Evolutionary conservation across 176 grass and related monocot genomes (phyloP).

Genomic region (Thinopyrum elongatum): DNA sequence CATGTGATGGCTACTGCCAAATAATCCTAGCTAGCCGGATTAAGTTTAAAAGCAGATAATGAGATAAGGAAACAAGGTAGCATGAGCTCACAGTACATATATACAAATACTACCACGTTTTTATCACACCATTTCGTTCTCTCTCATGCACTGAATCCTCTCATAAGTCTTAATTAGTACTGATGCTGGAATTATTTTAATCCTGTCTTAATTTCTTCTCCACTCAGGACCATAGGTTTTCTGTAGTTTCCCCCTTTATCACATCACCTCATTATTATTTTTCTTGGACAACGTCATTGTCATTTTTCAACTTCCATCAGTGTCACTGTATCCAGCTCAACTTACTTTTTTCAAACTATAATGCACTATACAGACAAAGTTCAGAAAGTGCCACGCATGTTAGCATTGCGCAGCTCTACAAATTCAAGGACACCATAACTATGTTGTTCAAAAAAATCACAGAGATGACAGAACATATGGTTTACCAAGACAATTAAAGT

Average conservation of each 20-base stretch:
- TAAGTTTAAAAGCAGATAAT: background rate
- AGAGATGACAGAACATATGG: background rate
- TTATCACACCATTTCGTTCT: background rate
- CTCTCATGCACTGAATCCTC: background rate
- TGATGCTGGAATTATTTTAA: background rate
- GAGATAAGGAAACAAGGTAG: background rate
- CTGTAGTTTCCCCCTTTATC: background rate
- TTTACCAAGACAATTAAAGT: background rate
- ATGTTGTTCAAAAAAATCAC: background rate
- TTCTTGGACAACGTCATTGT: background rate
- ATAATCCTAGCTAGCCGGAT: constrained; percentile 1
- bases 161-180: background rate
- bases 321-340: background rate
- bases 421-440: background rate
- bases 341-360: background rate
- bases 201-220: background rate
- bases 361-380: background rate
- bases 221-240: background rate
- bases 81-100: background rate
- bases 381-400: background rate
- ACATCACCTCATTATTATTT: background rate
- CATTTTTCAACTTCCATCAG: background rate
- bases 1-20: background rate
- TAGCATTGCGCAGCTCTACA: background rate
- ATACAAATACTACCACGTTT: background rate